Evolutionary conservation across 148 eudicot species (phyloP).

Genomic region (Heliamphora exappendiculata): DNA sequence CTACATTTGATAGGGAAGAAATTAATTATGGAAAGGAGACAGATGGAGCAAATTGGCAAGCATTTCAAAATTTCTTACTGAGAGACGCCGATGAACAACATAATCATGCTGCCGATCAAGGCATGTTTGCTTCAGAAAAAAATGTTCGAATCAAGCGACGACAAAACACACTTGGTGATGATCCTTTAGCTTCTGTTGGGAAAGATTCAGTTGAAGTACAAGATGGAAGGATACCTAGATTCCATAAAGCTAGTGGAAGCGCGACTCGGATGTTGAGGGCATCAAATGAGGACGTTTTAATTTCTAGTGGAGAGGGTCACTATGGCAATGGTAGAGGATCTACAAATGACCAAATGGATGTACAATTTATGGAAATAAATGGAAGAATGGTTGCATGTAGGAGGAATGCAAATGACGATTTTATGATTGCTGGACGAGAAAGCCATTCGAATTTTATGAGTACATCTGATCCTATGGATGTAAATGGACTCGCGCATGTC

Average conservation of each 20-base stretch:
- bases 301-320: slow-evolving; percentile 23
- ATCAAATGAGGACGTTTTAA: slow-evolving; percentile 36
- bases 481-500: slow-evolving; percentile 37
- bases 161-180: slow-evolving; percentile 27
- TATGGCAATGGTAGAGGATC: slow-evolving; percentile 15
- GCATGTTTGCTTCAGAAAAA: slow-evolving; percentile 61
- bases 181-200: slow-evolving; percentile 44
- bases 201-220: slow-evolving; percentile 25
- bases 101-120: slow-evolving; percentile 33
- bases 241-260: slow-evolving; percentile 33
- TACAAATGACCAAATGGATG: slow-evolving; percentile 22
- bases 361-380: slow-evolving; percentile 40
- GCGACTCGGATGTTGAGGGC: slow-evolving; percentile 27
- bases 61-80: slow-evolving; percentile 76
- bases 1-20: slow-evolving; percentile 21
- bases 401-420: slow-evolving; percentile 39
- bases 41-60: slow-evolving; percentile 80
- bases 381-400: slow-evolving; percentile 39
- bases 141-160: slow-evolving; percentile 38
- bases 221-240: slow-evolving; percentile 24
- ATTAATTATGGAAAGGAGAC: slow-evolving; percentile 29
- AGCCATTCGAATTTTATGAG: slow-evolving; percentile 27
- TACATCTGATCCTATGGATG: slow-evolving; percentile 49
- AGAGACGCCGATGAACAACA: slow-evolving; percentile 60
- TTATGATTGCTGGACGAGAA: slow-evolving; percentile 37